These are phyloP conservation scores for Ramalina intermedia DNA, from an alignment of 495 filamentous ascomycete genomes.

Conservation along the genomic window DNA sequence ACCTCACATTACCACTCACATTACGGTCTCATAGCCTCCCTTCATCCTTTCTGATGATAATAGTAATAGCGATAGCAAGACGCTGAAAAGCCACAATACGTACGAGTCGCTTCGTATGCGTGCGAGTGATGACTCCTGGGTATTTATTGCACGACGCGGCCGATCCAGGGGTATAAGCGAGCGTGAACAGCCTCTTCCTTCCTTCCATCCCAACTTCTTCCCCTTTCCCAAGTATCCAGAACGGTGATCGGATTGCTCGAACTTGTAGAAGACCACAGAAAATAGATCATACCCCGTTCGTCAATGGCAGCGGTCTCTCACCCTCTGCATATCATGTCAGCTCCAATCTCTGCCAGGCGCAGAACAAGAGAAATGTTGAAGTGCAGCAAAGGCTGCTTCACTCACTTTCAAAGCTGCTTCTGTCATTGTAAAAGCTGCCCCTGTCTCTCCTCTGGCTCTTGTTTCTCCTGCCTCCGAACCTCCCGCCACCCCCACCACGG, in stretches of 20 bases:
- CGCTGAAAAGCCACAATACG: no score
- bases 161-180: not conserved
- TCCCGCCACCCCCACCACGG: slow-evolving; percentile 18
- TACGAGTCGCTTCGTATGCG: no score
- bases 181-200: not conserved
- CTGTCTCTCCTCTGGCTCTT: slow-evolving; percentile 22
- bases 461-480: slow-evolving; percentile 16
- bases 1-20: no score
- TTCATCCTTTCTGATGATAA: no score
- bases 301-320: not conserved
- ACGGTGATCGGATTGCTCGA: not conserved
- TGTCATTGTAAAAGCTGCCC: slow-evolving; percentile 27
- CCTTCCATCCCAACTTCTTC: not conserved
- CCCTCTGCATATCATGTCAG: not conserved
- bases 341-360: not conserved
- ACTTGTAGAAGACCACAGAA: no score
- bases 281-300: not conserved
- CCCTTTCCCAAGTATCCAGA: not conserved
- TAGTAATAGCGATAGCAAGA: no score
- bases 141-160: no score
- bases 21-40: no score
- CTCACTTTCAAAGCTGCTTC: slow-evolving; percentile 5
- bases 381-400: not conserved
- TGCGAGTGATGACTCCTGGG: no score
- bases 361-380: not conserved